Evolutionary conservation across 768 basidiomycete species (phyloP), one percentile per base, ranked within the genome.

Genomic region (Cystobasidium tubakii): DNA sequence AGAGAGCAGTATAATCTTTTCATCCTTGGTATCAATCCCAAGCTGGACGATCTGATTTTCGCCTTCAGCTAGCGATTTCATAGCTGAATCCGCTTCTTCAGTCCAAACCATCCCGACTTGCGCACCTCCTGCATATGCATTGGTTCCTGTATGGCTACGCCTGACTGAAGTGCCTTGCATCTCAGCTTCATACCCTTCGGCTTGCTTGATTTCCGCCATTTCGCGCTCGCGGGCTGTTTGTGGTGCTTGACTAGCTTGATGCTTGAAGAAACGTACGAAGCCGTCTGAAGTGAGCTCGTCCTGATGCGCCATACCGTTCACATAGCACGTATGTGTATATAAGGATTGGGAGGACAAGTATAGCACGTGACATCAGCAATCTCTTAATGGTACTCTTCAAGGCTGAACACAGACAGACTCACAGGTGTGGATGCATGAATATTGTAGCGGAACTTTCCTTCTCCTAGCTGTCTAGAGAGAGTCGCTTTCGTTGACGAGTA

Each of bases 161-260:
- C 88, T 76, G 83, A 87, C 73, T 82, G 81, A 75, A 87, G 83
- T 13, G 46, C 70, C 1, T 83, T 84, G 33, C 84, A 83, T 76
- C 86, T 88, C 7, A 87, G 50, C 60, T 65, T 36, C 70, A 31
- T 84, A 82, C n/a, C 86, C 84, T 80, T 95, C 94, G 1, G 90
- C 90, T 0, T 87, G 86, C 62, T 85, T 86, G 74, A 95, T 85
- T 69, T 88, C 87, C 0, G 85, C 88, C 75, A 95, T 84, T 80
- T 94, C 92, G 74, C 87, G 85, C 81, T 97, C 94, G 36, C 88
- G 85, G 0, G 86, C 85, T 44, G 88, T 91, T 77, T 96, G 84
- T 0, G 93, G 95, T 75, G 90, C 85, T 1, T 91, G 90, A 0
- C 91, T 90, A 36, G 86, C 83, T 62, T 86, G 80, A 79, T 92